Base-by-base conservation (phyloP, 352 stramenopile genomes). In the Pythium insidiosum region DNA sequence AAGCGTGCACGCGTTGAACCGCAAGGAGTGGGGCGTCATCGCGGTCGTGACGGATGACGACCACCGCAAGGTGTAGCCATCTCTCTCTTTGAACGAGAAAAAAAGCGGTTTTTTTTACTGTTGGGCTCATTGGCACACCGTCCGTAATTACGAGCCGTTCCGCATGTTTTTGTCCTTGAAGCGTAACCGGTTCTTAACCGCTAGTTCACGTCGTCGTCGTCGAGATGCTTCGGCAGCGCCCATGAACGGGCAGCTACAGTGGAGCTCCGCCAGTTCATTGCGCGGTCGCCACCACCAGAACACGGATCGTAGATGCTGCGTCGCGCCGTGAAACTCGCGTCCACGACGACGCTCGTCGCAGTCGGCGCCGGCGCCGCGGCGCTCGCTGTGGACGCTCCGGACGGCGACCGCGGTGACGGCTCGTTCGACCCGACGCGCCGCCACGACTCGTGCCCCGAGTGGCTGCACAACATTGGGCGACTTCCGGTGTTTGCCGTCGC, bases 321-420 rank as follows among this genome's bases (percentile, higher is more conserved):
- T 12, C 44, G 52, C 10, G 45, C 41, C 4, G 23, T 54, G 38
- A 29, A 30, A 5, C 18, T 20, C 30, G 25, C 51, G 38, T 40
- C 44, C 16, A 54, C 13, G 39, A 37, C 6, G 48, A 43, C 38
- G 37, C 38, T n/a, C 15, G 49, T 43, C 7, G 52, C 49, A 4
- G 10, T 62, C n/a, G 50, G 39, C 36, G 47, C 56, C 7, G 50
- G 55, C 35, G 18, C 28, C 5, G 43, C 53, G 1, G 59, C 72
- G 13, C 54, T 90, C 21, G 82, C 71, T 33, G 55, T 86, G 49
- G 80, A 92, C 42, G 65, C 76, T 21, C 74, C 74, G 6, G 47
- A 58, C 22, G 73, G 58, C 22, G 80, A 92, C 47, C 28, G 58
- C 18, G 66, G 59, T 20, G 74, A 87, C 44, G 77, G 65, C 22